Conservation (phyloP, 495 filamentous ascomycete genomes). For the Talaromyces trachyspermus region DNA sequence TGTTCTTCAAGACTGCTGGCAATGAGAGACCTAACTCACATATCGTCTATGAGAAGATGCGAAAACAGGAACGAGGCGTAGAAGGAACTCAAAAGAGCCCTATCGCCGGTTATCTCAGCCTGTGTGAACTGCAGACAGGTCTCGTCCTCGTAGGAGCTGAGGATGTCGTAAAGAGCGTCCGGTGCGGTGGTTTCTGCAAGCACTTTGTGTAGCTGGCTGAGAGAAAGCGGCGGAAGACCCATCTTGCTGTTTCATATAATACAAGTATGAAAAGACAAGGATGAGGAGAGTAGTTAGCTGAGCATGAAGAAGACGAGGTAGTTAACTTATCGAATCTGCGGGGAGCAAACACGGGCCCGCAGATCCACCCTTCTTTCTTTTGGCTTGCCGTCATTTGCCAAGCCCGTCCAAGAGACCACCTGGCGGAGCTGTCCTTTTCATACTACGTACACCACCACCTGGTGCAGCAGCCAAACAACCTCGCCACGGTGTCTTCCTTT, state of each 20-base stretch:
- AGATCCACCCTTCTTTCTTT: not conserved
- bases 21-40: conserved; percentile 25
- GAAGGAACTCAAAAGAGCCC: conserved; percentile 34
- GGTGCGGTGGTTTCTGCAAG: conserved; percentile 26
- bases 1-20: not conserved
- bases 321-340: too few species aligned
- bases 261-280: too few species aligned
- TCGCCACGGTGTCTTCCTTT: too few species aligned
- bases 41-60: conserved; percentile 43
- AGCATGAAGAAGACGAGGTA: too few species aligned
- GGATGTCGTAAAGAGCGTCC: conserved; percentile 33
- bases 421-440: conserved; percentile 33
- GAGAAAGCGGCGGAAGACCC: conserved; percentile 28
- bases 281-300: too few species aligned
- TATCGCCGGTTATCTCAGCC: conserved; percentile 11
- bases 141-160: conserved; percentile 38
- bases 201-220: conserved; percentile 32
- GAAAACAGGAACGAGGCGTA: conserved; percentile 47
- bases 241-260: conserved; percentile 17
- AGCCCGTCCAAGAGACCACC: conserved; percentile 41
- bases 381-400: conserved; percentile 13
- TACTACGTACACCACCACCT: conserved; percentile 14
- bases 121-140: conserved; percentile 27
- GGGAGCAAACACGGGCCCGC: too few species aligned
- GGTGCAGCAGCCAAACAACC: too few species aligned